phyloP scores from a whole-genome alignment of 805 yeast genomes.

The Candida hungchunana region DNA sequence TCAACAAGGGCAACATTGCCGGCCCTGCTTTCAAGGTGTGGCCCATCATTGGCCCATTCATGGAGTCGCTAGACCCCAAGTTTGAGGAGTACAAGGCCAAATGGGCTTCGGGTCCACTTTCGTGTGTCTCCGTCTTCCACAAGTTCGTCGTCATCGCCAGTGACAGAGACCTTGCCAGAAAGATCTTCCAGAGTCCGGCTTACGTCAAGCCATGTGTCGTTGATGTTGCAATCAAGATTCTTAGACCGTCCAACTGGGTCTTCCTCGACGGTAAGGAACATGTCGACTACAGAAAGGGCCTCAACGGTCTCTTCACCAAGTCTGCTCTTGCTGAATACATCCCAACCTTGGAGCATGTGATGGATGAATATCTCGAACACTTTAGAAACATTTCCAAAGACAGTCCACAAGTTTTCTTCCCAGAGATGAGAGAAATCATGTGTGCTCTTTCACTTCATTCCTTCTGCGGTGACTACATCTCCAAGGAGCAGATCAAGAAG shows the following conservation, averaged over 20 bases:
- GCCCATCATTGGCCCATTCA: conserved; percentile 95
- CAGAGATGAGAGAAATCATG: conserved; percentile 90
- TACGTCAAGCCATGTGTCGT: conserved; percentile 97
- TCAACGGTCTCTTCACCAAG: conserved; percentile 85
- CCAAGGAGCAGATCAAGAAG: conserved; percentile 81
- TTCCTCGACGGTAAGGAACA: conserved; percentile 95
- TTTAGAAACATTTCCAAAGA: conserved; percentile 57
- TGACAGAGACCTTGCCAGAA: conserved; percentile 81
- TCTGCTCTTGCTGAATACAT: conserved; percentile 79
- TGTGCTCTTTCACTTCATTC: conserved; percentile 92
- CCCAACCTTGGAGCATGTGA: conserved; percentile 78
- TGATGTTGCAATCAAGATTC: conserved; percentile 90
- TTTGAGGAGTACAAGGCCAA: conserved; percentile 89
- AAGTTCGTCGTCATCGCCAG: conserved; percentile 95
- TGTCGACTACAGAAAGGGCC: conserved; percentile 83
- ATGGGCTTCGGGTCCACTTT: conserved; percentile 92
- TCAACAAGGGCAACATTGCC: conserved; percentile 81
- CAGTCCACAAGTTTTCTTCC: conserved; percentile 77
- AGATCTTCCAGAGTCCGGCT: conserved; percentile 76
- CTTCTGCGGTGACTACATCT: conserved; percentile 93
- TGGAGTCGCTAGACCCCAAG: conserved; percentile 92
- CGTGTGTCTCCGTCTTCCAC: conserved; percentile 97
- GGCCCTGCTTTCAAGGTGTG: conserved; percentile 86
- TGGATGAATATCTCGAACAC: conserved; percentile 73
- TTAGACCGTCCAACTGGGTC: conserved; percentile 97